Evolutionary conservation across 2,329 filamentous ascomycete species (phyloP).

Genomic region (Trichophyton simii): DNA sequence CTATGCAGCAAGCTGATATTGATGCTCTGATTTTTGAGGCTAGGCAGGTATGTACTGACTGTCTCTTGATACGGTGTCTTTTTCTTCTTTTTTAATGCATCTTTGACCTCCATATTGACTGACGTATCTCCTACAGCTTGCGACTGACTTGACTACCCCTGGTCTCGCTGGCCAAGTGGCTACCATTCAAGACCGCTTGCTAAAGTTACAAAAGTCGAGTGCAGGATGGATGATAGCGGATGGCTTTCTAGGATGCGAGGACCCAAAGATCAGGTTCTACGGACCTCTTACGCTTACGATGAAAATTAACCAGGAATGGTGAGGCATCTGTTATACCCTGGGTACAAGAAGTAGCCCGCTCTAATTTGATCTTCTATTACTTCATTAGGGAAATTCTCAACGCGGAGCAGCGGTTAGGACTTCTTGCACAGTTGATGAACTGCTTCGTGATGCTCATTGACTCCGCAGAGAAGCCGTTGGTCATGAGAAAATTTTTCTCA

Average conservation of each 20-base stretch:
- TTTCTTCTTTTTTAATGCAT: neutral
- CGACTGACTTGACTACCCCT: constrained; percentile 30
- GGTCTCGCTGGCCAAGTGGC: constrained; percentile 35
- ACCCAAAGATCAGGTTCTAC: constrained; percentile 76
- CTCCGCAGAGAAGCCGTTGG: constrained; percentile 26
- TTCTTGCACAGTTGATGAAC: constrained; percentile 31
- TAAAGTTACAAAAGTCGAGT: constrained; percentile 63
- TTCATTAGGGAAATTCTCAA: constrained; percentile 25
- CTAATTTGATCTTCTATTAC: neutral
- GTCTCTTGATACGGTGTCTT: neutral
- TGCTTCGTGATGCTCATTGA: constrained; percentile 32
- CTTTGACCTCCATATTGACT: neutral
- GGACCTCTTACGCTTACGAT: constrained; percentile 85
- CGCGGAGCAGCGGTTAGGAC: constrained; percentile 18
- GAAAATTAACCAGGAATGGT: constrained; percentile 88
- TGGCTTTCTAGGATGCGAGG: constrained; percentile 53
- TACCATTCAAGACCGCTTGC: constrained; percentile 59
- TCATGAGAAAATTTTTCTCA: constrained; percentile 37
- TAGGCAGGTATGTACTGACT: constrained; percentile 5
- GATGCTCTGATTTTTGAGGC: constrained; percentile 6
- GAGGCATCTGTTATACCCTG: constrained; percentile 16
- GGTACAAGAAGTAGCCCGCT: neutral
- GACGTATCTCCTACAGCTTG: constrained; percentile 22
- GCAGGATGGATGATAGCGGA: constrained; percentile 80
- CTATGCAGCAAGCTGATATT: neutral